These are phyloP conservation scores for Chaetomium tenue DNA, from an alignment of 495 filamentous ascomycete genomes.

Conservation along the genomic window DNA sequence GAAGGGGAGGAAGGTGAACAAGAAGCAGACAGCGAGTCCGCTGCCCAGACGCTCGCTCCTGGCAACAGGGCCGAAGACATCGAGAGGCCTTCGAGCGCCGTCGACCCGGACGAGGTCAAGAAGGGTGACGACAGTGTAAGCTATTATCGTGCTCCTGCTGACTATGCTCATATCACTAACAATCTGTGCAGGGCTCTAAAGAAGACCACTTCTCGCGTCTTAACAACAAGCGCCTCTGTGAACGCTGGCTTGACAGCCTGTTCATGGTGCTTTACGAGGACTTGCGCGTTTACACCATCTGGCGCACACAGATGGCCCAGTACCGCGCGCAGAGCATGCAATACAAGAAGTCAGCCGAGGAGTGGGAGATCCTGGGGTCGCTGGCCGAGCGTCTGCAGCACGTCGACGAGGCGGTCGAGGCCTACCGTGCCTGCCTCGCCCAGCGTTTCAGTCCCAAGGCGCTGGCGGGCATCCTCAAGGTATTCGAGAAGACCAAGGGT, in stretches of 20 bases:
- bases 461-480: slow-evolving; percentile 75
- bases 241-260: slow-evolving; percentile 95
- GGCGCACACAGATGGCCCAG: slow-evolving; percentile 95
- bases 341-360: slow-evolving; percentile 92
- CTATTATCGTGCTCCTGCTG: not conserved
- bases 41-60: slow-evolving; percentile 39
- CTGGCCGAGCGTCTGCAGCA: slow-evolving; percentile 91
- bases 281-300: slow-evolving; percentile 96
- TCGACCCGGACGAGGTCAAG: slow-evolving; percentile 78
- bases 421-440: slow-evolving; percentile 77
- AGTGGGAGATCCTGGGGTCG: slow-evolving; percentile 97
- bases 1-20: slow-evolving; percentile 16
- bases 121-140: slow-evolving; percentile 81
- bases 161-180: slow-evolving; percentile 12
- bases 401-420: slow-evolving; percentile 82
- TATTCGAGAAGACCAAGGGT: slow-evolving; percentile 62
- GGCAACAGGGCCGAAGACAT: slow-evolving; percentile 52
- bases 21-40: slow-evolving; percentile 31
- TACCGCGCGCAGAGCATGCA: slow-evolving; percentile 83
- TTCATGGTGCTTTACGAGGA: slow-evolving; percentile 99
- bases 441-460: slow-evolving; percentile 89
- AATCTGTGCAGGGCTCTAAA: slow-evolving; percentile 38
- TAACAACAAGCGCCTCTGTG: slow-evolving; percentile 93
- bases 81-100: slow-evolving; percentile 76
- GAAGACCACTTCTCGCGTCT: slow-evolving; percentile 65